Percentiles rank a stretch among this genome's conserved stretches.
Conservation (phyloP, 306 rosid genomes). For the Castanospermum australe region DNA sequence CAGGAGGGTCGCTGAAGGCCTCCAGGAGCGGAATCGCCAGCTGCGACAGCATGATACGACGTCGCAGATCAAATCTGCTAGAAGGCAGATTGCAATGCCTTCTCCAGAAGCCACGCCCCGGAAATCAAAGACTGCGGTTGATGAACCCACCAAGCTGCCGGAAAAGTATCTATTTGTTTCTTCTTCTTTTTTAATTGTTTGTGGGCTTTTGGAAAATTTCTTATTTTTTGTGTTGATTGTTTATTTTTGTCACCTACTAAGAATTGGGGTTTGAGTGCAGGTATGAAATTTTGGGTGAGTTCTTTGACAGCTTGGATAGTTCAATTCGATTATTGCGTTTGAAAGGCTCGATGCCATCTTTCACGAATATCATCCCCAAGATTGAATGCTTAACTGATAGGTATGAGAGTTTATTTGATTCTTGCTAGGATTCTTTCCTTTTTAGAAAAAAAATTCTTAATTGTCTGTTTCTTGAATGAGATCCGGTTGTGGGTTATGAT, state of each 20-base stretch:
- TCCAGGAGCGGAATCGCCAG: slow-evolving; percentile 25
- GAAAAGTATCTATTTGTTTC: slow-evolving; percentile 40
- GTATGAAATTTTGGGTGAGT: slow-evolving; percentile 48
- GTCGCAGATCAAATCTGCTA: slow-evolving; percentile 28
- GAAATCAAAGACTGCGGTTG: slow-evolving; percentile 6
- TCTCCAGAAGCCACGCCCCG: neutral
- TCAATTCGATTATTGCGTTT: slow-evolving; percentile 51
- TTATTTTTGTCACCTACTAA: neutral
- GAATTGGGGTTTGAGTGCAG: slow-evolving; percentile 35
- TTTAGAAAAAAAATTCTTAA: neutral
- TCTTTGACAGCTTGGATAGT: slow-evolving; percentile 59
- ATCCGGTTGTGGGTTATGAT: neutral
- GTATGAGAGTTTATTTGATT: slow-evolving; percentile 27
- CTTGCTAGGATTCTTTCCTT: neutral
- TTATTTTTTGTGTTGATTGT: neutral
- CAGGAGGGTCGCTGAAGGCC: slow-evolving; percentile 41
- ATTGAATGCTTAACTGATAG: slow-evolving; percentile 68
- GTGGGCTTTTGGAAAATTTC: neutral
- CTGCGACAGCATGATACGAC: neutral
- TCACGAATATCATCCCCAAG: slow-evolving; percentile 42
- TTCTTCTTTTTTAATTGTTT: neutral
- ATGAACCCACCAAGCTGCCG: slow-evolving; percentile 37
- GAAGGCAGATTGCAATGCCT: slow-evolving; percentile 38
- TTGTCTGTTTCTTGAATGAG: neutral
- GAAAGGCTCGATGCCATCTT: slow-evolving; percentile 45